Evolutionary conservation across 2,329 filamentous ascomycete genomes (phyloP).

Genomic region (Alternaria arbusti): DNA sequence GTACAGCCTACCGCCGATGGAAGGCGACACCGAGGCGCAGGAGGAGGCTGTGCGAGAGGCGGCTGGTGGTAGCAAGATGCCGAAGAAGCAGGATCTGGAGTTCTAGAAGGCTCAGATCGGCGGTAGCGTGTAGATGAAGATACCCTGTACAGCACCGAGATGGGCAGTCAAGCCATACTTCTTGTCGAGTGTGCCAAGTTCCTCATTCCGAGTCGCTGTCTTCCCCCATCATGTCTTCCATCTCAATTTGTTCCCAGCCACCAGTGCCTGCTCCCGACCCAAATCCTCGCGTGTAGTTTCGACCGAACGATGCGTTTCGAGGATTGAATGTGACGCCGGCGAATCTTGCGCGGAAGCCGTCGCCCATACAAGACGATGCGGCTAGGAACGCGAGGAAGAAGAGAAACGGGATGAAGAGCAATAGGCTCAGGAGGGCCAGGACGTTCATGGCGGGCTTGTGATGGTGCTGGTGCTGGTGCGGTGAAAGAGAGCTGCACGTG

Average conservation of each 20-base stretch:
- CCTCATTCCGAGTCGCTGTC: constrained; percentile 39
- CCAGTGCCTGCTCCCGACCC: constrained; percentile 59
- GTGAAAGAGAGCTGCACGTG: constrained; percentile 21
- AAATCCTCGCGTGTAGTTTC: constrained; percentile 63
- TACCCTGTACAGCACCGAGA: constrained; percentile 9
- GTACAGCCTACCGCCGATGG: constrained; percentile 86
- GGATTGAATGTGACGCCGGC: constrained; percentile 53
- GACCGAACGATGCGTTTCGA: constrained; percentile 58
- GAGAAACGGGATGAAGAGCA: constrained; percentile 46
- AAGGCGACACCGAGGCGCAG: constrained; percentile 72
- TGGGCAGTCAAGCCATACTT: background rate
- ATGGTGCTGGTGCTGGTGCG: background rate
- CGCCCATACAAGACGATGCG: constrained; percentile 63
- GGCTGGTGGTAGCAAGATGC: constrained; percentile 59
- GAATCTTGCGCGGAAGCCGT: constrained; percentile 55
- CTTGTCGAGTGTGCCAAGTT: background rate
- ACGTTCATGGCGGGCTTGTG: constrained; percentile 39
- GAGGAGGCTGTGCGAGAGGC: constrained; percentile 49
- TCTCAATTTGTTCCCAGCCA: constrained; percentile 67
- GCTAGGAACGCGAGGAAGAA: constrained; percentile 57
- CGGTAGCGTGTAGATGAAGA: background rate
- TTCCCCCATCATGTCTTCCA: constrained; percentile 65
- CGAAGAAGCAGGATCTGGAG: constrained; percentile 66
- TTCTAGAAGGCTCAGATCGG: constrained; percentile 56
- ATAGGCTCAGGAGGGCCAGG: constrained; percentile 37